These are phyloP conservation scores for Phytophthora kernoviae DNA, from an alignment of 352 stramenopile genomes.

Conservation along the genomic window DNA sequence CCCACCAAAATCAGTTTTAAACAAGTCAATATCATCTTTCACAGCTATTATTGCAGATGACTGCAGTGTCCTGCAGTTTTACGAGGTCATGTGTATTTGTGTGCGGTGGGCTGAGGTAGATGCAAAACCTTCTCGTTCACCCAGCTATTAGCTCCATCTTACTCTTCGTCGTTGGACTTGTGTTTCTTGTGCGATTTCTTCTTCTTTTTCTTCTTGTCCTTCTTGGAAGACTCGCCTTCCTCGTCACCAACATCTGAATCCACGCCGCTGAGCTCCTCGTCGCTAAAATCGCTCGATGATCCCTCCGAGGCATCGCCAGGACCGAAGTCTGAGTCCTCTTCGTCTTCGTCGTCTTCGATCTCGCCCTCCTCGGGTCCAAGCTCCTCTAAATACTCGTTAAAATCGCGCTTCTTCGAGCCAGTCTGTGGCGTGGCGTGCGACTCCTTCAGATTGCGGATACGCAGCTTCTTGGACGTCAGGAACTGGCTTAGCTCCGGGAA, in stretches of 20 bases:
- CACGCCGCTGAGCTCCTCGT: slow-evolving; percentile 80
- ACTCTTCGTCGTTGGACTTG: slow-evolving; percentile 40
- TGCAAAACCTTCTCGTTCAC: no score
- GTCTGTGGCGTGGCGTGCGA: slow-evolving; percentile 49
- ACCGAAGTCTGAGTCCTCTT: slow-evolving; percentile 94
- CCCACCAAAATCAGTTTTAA: no score
- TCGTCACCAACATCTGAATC: slow-evolving; percentile 65
- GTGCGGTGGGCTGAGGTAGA: neutral
- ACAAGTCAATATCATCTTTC: no score
- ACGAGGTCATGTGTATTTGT: slow-evolving; percentile 15
- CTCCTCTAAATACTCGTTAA: slow-evolving; percentile 82
- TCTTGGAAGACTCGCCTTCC: slow-evolving; percentile 58
- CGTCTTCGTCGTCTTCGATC: slow-evolving; percentile 90
- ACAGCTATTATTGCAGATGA: slow-evolving; percentile 19
- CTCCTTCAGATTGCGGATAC: slow-evolving; percentile 93
- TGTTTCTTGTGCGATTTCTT: slow-evolving; percentile 77
- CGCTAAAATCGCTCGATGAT: slow-evolving; percentile 83
- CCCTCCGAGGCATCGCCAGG: slow-evolving; percentile 65
- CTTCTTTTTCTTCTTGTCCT: slow-evolving; percentile 67
- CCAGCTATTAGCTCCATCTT: slow-evolving; percentile 7
- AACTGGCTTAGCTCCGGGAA: slow-evolving; percentile 96
- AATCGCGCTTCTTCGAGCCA: slow-evolving; percentile 76
- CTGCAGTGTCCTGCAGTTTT: slow-evolving; percentile 11
- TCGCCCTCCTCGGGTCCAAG: slow-evolving; percentile 86
- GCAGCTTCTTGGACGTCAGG: slow-evolving; percentile 94